These are phyloP conservation scores for Arthrinium puccinioides DNA, from an alignment of 2,329 filamentous ascomycete genomes.

Conservation along the genomic window DNA sequence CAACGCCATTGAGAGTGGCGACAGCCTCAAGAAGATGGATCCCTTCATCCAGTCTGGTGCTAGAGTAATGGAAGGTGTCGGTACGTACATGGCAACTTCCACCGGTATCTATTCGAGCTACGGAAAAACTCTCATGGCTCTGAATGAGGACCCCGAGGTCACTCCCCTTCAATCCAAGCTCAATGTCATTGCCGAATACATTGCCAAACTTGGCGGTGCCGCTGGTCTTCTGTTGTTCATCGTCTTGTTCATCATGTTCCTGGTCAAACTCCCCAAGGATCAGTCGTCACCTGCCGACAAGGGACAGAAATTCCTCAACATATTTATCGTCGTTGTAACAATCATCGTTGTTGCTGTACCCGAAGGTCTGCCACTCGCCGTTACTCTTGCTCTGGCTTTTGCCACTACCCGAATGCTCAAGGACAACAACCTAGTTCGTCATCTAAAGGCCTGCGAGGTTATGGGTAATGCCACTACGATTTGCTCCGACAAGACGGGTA, in stretches of 20 bases:
- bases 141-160: slow-evolving; percentile 67
- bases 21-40: slow-evolving; percentile 65
- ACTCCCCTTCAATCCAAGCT: slow-evolving; percentile 73
- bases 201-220: slow-evolving; percentile 68
- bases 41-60: slow-evolving; percentile 81
- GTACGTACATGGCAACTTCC: slow-evolving; percentile 67
- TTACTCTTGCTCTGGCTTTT: slow-evolving; percentile 71
- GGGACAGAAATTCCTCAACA: slow-evolving; percentile 69
- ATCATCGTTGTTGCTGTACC: slow-evolving; percentile 76
- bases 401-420: slow-evolving; percentile 71
- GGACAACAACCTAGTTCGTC: slow-evolving; percentile 70
- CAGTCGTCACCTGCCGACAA: slow-evolving; percentile 57
- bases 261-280: slow-evolving; percentile 56
- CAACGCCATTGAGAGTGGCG: slow-evolving; percentile 58
- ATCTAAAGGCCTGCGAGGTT: slow-evolving; percentile 71
- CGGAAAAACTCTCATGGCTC: slow-evolving; percentile 66
- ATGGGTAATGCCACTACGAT: slow-evolving; percentile 74
- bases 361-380: slow-evolving; percentile 68
- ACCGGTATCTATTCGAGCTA: slow-evolving; percentile 69
- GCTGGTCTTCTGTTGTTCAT: slow-evolving; percentile 76
- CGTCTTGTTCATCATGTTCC: slow-evolving; percentile 78
- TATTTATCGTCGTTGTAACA: slow-evolving; percentile 71
- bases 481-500: slow-evolving; percentile 63
- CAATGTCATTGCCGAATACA: slow-evolving; percentile 68
- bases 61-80: slow-evolving; percentile 70